phyloP scores from a whole-genome alignment of 2,329 filamentous ascomycete genomes.

The Ceratocystis ficicola region DNA sequence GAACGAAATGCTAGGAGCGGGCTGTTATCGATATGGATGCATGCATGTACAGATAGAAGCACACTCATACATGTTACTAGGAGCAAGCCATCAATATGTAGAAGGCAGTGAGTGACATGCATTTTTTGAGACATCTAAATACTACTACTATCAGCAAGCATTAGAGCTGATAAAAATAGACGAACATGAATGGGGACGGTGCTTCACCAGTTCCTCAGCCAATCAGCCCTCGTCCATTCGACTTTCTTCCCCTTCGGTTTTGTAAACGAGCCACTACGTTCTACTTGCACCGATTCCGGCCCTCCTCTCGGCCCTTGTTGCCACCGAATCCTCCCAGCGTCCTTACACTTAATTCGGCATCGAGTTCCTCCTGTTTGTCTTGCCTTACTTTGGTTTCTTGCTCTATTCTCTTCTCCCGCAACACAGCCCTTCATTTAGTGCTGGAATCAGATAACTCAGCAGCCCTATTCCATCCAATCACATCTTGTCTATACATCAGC shows the following conservation, averaged over 20 bases:
- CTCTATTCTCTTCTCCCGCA: neutral
- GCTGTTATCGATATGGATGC: neutral
- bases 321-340: constrained; percentile 7
- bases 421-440: neutral
- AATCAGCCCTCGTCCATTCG: neutral
- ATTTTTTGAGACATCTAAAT: neutral
- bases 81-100: neutral
- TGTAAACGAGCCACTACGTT: neutral
- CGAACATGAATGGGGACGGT: neutral
- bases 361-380: neutral
- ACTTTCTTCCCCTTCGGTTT: neutral
- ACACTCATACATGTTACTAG: neutral
- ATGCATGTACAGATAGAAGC: neutral
- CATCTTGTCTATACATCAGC: constrained; percentile 12
- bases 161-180: neutral
- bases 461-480: constrained; percentile 11
- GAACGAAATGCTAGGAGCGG: neutral
- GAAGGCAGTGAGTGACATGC: neutral
- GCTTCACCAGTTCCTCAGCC: neutral
- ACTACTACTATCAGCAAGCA: neutral
- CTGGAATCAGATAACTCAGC: neutral
- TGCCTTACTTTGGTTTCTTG: neutral
- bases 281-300: constrained; percentile 2
- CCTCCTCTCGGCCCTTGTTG: constrained; percentile 9
- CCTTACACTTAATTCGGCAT: neutral